Percentiles rank a stretch among this genome's conserved stretches.
Conservation (phyloP, 148 eudicot genomes). For the Amaranthus cruentus region DNA sequence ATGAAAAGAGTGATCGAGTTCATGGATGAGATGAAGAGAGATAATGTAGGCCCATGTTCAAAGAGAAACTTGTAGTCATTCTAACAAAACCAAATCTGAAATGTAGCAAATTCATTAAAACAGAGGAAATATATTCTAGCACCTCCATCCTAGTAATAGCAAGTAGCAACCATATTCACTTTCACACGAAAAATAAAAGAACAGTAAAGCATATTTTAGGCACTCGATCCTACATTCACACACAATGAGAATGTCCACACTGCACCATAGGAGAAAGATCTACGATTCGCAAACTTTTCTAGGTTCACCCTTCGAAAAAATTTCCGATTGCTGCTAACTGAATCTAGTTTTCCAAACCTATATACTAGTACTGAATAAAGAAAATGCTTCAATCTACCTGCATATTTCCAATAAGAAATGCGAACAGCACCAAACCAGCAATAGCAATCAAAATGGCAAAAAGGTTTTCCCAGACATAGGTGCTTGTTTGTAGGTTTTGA, state of each 20-base stretch:
- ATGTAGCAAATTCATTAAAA: too few species aligned
- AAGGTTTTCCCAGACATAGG: conserved; percentile 68
- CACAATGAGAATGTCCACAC: too few species aligned
- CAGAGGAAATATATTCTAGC: too few species aligned
- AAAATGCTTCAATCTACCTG: conserved; percentile 48
- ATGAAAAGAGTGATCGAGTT: too few species aligned
- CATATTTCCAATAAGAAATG: conserved; percentile 93
- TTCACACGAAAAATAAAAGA: too few species aligned
- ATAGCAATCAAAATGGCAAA: conserved; percentile 81
- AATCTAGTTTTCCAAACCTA: not conserved
- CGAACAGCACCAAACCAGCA: conserved; percentile 79
- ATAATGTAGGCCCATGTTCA: too few species aligned
- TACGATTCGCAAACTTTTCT: not conserved
- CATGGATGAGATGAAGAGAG: too few species aligned
- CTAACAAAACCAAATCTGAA: too few species aligned
- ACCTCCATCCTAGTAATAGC: too few species aligned
- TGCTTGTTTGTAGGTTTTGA: conserved; percentile 81
- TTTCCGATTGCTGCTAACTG: not conserved
- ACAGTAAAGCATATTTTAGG: not conserved
- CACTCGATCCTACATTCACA: not conserved
- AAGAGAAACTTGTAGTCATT: too few species aligned
- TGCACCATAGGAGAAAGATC: not conserved
- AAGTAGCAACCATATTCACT: too few species aligned
- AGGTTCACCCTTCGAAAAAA: not conserved
- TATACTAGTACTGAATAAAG: not conserved